Conservation (phyloP, 805 yeast species). For the Spathaspora sp. region DNA sequence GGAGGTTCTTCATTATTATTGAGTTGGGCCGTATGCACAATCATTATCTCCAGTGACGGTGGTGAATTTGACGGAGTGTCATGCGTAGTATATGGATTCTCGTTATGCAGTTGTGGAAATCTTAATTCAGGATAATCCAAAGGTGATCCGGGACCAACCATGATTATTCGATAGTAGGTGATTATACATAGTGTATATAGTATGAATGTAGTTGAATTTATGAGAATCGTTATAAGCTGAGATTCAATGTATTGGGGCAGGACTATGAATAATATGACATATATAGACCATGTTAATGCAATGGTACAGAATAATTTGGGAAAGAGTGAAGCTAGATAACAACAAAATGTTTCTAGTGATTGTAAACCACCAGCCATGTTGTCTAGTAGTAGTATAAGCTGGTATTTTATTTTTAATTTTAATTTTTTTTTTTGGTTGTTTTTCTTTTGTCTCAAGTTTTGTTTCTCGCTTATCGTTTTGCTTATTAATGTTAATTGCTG, state of each 20-base stretch:
- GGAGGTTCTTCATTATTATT: constrained; percentile 55
- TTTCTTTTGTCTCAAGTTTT: neutral
- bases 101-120: constrained; percentile 11
- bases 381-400: neutral
- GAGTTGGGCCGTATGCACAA: constrained; percentile 35
- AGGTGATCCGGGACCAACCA: constrained; percentile 64
- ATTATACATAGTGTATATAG: constrained; percentile 38
- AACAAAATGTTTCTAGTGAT: constrained; percentile 6
- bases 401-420: neutral
- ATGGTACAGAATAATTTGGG: constrained; percentile 47
- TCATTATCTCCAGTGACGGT: constrained; percentile 35
- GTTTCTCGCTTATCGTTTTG: neutral
- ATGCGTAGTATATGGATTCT: constrained; percentile 13
- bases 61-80: neutral
- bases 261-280: constrained; percentile 22
- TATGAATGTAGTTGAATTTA: constrained; percentile 19
- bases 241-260: constrained; percentile 15
- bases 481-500: neutral
- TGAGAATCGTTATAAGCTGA: constrained; percentile 8
- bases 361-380: neutral
- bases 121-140: constrained; percentile 46
- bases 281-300: constrained; percentile 47
- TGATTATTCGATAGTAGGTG: constrained; percentile 52
- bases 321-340: constrained; percentile 26
- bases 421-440: neutral